Evolutionary conservation across 352 stramenopile genomes (phyloP).

Genomic region (Phytophthora fragariae): DNA sequence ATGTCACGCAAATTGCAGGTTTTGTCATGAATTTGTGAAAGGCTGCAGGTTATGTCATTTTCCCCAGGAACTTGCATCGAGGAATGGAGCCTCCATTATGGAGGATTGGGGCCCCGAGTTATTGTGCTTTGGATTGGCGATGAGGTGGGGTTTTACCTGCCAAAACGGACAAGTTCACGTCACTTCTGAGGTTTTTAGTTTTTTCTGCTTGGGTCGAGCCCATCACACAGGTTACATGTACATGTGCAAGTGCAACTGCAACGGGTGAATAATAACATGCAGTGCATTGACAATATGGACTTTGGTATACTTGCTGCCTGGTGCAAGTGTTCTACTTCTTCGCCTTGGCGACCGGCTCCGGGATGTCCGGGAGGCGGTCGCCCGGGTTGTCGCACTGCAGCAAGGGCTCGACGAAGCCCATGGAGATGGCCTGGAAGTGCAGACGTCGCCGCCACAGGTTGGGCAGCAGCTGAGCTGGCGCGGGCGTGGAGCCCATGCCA

Average conservation of each 20-base stretch:
- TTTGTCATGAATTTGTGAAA: too few species aligned
- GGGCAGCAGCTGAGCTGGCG: conserved; percentile 38
- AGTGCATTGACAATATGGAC: neutral
- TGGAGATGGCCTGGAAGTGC: conserved; percentile 61
- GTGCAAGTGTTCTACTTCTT: conserved; percentile 14
- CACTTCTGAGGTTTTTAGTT: neutral
- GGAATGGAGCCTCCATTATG: too few species aligned
- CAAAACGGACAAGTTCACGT: neutral
- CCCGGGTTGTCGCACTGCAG: conserved; percentile 33
- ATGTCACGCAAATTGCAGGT: too few species aligned
- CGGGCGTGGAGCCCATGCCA: conserved; percentile 50
- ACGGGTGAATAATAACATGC: neutral
- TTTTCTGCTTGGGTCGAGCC: neutral
- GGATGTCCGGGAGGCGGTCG: conserved; percentile 26
- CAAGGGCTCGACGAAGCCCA: conserved; percentile 52
- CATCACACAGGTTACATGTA: neutral
- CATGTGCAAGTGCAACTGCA: neutral
- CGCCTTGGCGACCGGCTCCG: conserved; percentile 8
- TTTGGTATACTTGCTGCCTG: neutral
- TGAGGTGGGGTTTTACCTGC: neutral
- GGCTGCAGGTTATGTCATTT: too few species aligned
- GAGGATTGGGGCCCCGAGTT: too few species aligned
- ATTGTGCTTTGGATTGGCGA: too few species aligned
- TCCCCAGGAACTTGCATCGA: conserved; percentile 4
- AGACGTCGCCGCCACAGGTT: conserved; percentile 49